Base-by-base conservation (phyloP, 2,329 filamentous ascomycete genomes). In the Trichoderma harzianum region DNA sequence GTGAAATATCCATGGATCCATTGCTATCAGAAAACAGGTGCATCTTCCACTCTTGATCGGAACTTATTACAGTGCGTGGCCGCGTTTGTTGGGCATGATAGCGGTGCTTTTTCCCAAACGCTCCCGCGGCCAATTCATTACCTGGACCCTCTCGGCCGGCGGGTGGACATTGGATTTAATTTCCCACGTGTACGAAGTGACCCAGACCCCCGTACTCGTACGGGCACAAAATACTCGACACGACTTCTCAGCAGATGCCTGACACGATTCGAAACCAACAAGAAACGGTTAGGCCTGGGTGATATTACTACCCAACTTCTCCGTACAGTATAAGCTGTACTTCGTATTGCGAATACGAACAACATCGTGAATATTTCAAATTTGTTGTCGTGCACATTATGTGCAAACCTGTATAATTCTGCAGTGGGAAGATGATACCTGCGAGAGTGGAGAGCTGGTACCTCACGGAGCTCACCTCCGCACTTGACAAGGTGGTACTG, bases 231-330 rank as follows among this genome's bases (percentile, higher is more conserved):
- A 28, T 53, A 53, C 66, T 69, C 32, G 55, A 24, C n/a, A 69
- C 39, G 21, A 47, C 7, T 34, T 60, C 28, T 47, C 34, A 24
- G 36, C n/a, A 34, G 65, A 68, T 60, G 65, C 55, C 55, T 58
- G 65, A 43, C 55, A 51, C 39, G 66, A 51, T 61, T 32, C 66
- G 66, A 69, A 69, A 69, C 57, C 66, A 69, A 69, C 66, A 62
- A 53, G 66, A 69, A 69, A 69, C 57, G 57, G 66, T 69, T 69
- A 69, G 66, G 66, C 66, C 26, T 62, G 16, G 30, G 66, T 4
- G 57, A 43, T 60, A 62, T 61, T 69, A 32, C 66, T 36, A 69
- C 53, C 65, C 36, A 68, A 60, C 34, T 30, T 14, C 51, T 65
- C 61, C 26, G 36, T 32, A 28, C 26, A 28, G 55, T 60, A 32